phyloP scores from a whole-genome alignment of 306 rosid genomes.

The Canavalia gladiata region DNA sequence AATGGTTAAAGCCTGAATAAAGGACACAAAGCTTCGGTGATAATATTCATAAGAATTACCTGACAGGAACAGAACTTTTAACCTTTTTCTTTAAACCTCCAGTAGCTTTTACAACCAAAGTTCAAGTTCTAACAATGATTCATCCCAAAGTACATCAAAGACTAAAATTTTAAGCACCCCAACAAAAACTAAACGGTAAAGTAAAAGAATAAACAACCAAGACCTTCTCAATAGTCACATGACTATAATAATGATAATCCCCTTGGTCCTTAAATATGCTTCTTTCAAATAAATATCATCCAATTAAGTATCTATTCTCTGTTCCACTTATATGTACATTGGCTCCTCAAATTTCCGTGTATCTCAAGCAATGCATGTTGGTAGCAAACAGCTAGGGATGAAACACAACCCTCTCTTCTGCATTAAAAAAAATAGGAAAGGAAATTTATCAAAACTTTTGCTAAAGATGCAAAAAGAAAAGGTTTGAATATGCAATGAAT shows the following conservation, averaged over 20 bases:
- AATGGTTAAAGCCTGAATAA: neutral
- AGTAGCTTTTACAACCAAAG: conserved; percentile 31
- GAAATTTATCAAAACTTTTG: conserved; percentile 28
- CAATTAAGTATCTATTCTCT: conserved; percentile 42
- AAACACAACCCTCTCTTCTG: conserved; percentile 85
- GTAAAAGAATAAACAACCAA: conserved; percentile 24
- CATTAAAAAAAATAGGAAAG: conserved; percentile 39
- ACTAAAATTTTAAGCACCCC: conserved; percentile 31
- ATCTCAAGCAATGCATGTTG: conserved; percentile 71
- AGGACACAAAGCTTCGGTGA: neutral
- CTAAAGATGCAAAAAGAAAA: conserved; percentile 36
- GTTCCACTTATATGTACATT: conserved; percentile 52
- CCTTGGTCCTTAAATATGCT: conserved; percentile 25
- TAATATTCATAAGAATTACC: neutral
- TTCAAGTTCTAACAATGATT: conserved; percentile 36
- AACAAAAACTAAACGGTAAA: conserved; percentile 22
- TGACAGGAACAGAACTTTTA: neutral
- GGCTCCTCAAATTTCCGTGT: conserved; percentile 44
- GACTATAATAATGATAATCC: conserved; percentile 20
- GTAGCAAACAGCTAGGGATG: conserved; percentile 77
- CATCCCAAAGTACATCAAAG: conserved; percentile 33
- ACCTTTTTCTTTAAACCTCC: conserved; percentile 19
- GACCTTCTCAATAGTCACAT: conserved; percentile 28
- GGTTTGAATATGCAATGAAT: conserved; percentile 29
- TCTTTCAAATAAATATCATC: conserved; percentile 39